Evolutionary conservation across 345 rosid genomes (phyloP).

Genomic region (Citrus maxima): DNA sequence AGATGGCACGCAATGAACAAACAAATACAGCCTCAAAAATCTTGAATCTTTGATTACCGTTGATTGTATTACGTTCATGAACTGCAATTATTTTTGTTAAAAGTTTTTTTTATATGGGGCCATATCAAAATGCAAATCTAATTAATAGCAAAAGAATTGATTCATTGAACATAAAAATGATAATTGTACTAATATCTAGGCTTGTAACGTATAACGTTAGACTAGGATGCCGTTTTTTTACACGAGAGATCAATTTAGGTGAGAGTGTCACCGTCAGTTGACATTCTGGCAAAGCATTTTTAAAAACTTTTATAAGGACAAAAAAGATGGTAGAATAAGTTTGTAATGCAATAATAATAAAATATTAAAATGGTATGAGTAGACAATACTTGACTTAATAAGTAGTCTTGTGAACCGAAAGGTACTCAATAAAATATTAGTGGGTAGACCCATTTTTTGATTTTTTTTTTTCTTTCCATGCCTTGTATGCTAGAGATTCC

Average conservation of each 20-base stretch:
- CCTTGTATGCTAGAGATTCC: neutral
- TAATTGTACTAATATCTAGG: too few species aligned
- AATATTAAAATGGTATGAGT: neutral
- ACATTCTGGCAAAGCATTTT: neutral
- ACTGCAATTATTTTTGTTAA: too few species aligned
- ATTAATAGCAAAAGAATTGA: too few species aligned
- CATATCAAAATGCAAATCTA: too few species aligned
- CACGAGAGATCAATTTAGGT: neutral
- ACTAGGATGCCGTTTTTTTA: neutral
- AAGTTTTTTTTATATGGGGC: too few species aligned
- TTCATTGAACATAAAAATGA: too few species aligned
- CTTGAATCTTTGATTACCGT: neutral
- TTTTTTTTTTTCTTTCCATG: neutral
- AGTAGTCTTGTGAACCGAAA: constrained; percentile 17
- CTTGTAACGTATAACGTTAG: neutral
- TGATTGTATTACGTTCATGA: neutral
- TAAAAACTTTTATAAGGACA: neutral
- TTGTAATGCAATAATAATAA: neutral
- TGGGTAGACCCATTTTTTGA: neutral
- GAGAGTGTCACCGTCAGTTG: neutral
- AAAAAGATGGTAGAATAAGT: neutral
- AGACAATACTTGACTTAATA: neutral
- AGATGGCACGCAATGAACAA: neutral
- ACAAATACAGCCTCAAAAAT: neutral
- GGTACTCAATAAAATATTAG: constrained; percentile 13